A percentile compares a stretch with the other conserved stretches of the same genome.
Conservation (phyloP, 2,329 filamentous ascomycete species). For the Chrysosporium keratinophilum region DNA sequence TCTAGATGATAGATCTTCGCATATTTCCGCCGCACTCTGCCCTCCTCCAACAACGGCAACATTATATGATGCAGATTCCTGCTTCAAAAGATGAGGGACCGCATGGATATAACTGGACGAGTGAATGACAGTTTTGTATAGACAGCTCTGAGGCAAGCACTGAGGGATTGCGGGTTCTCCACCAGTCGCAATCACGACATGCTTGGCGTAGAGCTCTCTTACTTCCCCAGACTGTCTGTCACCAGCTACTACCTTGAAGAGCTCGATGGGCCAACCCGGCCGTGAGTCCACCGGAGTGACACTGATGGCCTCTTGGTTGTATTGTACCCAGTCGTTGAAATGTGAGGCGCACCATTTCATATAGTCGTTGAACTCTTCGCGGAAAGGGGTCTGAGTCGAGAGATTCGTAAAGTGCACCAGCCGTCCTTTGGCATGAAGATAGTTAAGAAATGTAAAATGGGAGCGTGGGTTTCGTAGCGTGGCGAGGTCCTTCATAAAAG, state of each 20-base stretch:
- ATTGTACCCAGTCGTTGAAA: slow-evolving; percentile 64
- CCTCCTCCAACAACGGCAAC: slow-evolving; percentile 82
- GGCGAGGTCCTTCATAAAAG: slow-evolving; percentile 91
- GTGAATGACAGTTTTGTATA: slow-evolving; percentile 65
- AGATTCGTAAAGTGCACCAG: slow-evolving; percentile 86
- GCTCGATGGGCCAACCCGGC: slow-evolving; percentile 41
- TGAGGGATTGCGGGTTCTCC: slow-evolving; percentile 59
- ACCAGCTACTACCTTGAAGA: slow-evolving; percentile 58
- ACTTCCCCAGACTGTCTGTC: slow-evolving; percentile 43
- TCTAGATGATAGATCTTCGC: slow-evolving; percentile 69
- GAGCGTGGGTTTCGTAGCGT: slow-evolving; percentile 73
- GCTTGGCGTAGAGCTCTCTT: slow-evolving; percentile 33
- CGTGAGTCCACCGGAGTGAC: slow-evolving; percentile 51
- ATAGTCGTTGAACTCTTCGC: slow-evolving; percentile 90
- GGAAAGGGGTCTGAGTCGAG: slow-evolving; percentile 73
- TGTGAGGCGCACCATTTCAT: slow-evolving; percentile 80
- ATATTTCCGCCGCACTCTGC: slow-evolving; percentile 91
- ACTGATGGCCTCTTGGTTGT: slow-evolving; percentile 65
- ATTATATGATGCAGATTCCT: slow-evolving; percentile 44
- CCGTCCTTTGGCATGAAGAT: slow-evolving; percentile 70
- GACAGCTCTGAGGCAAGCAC: slow-evolving; percentile 48
- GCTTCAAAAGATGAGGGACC: slow-evolving; percentile 30
- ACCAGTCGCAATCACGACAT: slow-evolving; percentile 55
- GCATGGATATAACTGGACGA: slow-evolving; percentile 67
- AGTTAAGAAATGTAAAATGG: slow-evolving; percentile 92